Evolutionary conservation across 2,329 filamentous ascomycete genomes (phyloP).

Genomic region (Calonectria montana): DNA sequence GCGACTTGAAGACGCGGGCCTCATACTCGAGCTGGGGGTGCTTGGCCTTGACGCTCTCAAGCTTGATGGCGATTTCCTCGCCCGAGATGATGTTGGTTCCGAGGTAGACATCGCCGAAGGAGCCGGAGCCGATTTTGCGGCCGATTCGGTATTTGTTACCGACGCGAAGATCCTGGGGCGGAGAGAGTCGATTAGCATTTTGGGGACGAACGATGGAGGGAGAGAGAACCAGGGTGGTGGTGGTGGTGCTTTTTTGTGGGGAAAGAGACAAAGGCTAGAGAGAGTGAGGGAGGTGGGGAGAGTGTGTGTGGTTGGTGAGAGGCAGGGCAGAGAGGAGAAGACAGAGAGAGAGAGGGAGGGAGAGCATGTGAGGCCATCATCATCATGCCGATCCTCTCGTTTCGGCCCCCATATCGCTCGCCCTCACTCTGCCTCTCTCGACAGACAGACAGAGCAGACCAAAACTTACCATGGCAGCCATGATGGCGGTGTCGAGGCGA

Average conservation of each 20-base stretch:
- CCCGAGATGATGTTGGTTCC: conserved; percentile 99
- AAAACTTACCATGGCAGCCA: background rate
- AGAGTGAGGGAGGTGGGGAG: background rate
- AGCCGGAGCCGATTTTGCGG: conserved; percentile 97
- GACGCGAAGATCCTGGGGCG: conserved; percentile 88
- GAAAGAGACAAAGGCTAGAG: background rate
- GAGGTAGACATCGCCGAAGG: conserved; percentile 98
- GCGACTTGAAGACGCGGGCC: conserved; percentile 89
- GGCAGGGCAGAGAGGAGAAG: background rate
- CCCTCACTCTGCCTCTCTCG: too few species aligned
- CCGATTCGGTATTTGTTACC: conserved; percentile 99
- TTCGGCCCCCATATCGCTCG: too few species aligned
- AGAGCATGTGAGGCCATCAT: background rate
- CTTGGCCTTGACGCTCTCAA: conserved; percentile 99
- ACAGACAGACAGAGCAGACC: too few species aligned
- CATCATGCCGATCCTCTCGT: too few species aligned
- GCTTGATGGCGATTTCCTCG: conserved; percentile 99
- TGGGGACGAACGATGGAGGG: too few species aligned
- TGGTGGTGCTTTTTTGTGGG: background rate
- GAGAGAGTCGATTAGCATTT: too few species aligned
- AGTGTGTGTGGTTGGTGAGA: background rate
- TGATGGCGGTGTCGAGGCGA: conserved; percentile 2
- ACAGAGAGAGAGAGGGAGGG: background rate
- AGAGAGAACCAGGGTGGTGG: background rate
- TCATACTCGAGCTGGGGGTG: conserved; percentile 99